phyloP scores from a whole-genome alignment of 345 rosid species.

The Melastoma malabathricum region DNA sequence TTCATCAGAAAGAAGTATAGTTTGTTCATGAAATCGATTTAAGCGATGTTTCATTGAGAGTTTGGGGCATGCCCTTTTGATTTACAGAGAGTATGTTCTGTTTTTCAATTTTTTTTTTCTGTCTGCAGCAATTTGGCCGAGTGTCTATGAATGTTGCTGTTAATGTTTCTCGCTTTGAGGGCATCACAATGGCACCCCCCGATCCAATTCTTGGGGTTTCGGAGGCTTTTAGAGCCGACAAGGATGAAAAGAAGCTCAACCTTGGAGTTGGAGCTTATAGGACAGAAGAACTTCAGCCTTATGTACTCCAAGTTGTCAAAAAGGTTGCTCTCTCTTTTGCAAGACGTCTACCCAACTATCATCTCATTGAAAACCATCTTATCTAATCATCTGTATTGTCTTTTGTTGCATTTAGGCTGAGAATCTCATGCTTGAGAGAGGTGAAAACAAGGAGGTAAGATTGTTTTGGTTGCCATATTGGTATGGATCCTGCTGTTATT shows the following conservation, averaged over 20 bases:
- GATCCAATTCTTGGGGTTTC: constrained; percentile 98
- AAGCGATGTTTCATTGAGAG: too few relatives aligned
- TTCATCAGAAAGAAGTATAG: too few relatives aligned
- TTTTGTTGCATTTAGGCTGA: constrained; percentile 46
- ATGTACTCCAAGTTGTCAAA: constrained; percentile 88
- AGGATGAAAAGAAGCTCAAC: constrained; percentile 65
- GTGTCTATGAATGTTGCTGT: constrained; percentile 53
- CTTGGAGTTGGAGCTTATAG: constrained; percentile 98
- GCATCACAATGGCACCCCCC: constrained; percentile 87
- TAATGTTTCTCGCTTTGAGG: constrained; percentile 72
- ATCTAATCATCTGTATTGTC: constrained; percentile 1
- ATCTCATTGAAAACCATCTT: background rate
- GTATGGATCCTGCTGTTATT: too few relatives aligned
- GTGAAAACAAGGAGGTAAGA: constrained; percentile 89
- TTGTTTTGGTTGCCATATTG: too few relatives aligned
- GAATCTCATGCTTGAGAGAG: constrained; percentile 75
- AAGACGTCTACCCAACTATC: background rate
- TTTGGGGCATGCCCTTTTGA: too few relatives aligned
- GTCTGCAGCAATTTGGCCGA: constrained; percentile 45
- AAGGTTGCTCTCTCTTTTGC: constrained; percentile 32
- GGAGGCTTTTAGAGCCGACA: constrained; percentile 86
- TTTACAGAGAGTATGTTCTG: too few relatives aligned
- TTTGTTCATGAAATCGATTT: too few relatives aligned
- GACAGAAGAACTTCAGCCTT: constrained; percentile 88
- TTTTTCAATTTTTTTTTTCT: background rate